Base-by-base conservation (phyloP, 73 alveolate species). In the Paramecium biaurelia region DNA sequence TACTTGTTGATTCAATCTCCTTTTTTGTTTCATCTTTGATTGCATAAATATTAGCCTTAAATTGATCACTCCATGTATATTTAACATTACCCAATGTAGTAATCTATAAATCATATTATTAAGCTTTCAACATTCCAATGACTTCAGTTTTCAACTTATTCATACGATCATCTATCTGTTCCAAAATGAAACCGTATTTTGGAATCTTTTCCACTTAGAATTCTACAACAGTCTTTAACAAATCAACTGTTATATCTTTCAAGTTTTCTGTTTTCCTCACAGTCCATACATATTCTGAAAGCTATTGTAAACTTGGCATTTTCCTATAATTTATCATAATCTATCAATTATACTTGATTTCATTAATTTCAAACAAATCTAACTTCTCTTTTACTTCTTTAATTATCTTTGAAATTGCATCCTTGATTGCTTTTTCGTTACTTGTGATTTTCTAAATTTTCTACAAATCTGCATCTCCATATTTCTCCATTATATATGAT, bases 11-110 rank as follows among this genome's bases (percentile, higher is more conserved):
- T 11, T 72, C 86, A 4, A 72, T 72, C 20, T 72, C 86, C 12
- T 37, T 72, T 32, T 63, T 63, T 10, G 21, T 23, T 4, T 63
- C 84, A 35, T 72, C 86, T 35, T 38, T 72, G 0, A 72, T 72
- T 0, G 38, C 32, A 37, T 72, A 72, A 72, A 72, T 72, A 5
- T 72, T 35, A 15, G 86, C 86, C 34, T 72, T 72, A 9, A 35
- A 72, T 32, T 35, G 15, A 72, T 72, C 86, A 35, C 86, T 72
- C 86, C 86, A 72, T 35, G 58, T 72, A 14, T 34, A 72, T 72
- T 72, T 72, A n/a, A 72, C 86, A 72, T 30, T 72, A 15, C 58
- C 59, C 10, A 72, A 21, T 1, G 86, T 72, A 10, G 86, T 38
- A 9, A 72, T 72, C 24, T 72, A 35, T 14, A 72, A 37, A 37